phyloP scores from a whole-genome alignment of 2,329 filamentous ascomycete genomes.

The Neurospora sp. region DNA sequence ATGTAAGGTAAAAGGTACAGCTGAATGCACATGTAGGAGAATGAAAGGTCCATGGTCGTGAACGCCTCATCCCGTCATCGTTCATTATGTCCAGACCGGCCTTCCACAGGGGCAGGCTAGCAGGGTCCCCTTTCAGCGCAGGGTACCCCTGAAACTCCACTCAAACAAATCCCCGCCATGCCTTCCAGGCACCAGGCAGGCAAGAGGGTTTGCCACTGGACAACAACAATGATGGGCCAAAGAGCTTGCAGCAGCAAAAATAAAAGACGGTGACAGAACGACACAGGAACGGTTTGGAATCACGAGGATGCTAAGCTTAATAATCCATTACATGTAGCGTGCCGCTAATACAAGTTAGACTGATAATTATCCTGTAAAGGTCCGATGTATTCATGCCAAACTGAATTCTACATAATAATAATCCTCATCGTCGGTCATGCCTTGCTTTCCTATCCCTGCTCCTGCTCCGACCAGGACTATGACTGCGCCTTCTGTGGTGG shows the following conservation, averaged over 20 bases:
- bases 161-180: not conserved
- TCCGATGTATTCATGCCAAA: not conserved
- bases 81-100: not conserved
- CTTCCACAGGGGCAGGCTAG: not conserved
- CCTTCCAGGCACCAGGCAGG: not conserved
- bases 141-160: not conserved
- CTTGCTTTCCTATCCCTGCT: slow-evolving; percentile 16
- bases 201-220: not conserved
- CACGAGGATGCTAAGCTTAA: not conserved
- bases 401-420: not conserved
- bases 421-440: not conserved
- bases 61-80: not conserved
- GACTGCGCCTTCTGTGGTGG: slow-evolving; percentile 2
- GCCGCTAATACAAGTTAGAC: not conserved
- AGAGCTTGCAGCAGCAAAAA: not conserved
- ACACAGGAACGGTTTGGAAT: not conserved
- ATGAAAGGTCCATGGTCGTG: not conserved
- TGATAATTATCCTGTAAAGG: not conserved
- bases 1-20: not conserved
- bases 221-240: not conserved
- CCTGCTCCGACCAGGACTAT: slow-evolving; percentile 15
- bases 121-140: not conserved
- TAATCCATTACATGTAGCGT: not conserved
- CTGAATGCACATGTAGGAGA: not conserved
- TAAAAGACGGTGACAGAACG: not conserved